phyloP scores from a whole-genome alignment of 2,329 filamentous ascomycete species.

The Exophiala spinifera region DNA sequence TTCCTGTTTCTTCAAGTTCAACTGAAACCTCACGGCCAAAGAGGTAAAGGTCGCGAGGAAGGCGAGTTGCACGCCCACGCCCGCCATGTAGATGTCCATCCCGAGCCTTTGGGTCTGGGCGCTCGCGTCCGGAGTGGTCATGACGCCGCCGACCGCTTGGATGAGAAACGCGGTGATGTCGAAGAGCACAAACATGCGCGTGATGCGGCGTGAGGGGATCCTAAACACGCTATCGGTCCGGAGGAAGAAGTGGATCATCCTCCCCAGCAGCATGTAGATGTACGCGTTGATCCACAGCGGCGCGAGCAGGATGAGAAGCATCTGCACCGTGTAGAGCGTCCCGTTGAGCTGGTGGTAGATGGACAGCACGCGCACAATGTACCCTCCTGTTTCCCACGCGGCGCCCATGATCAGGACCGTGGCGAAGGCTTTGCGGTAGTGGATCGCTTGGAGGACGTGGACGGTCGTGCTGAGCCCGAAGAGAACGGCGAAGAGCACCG shows the following conservation, averaged over 20 bases:
- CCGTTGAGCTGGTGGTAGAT: constrained; percentile 16
- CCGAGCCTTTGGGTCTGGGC: constrained; percentile 34
- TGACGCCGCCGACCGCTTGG: constrained; percentile 41
- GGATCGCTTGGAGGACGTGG: constrained; percentile 38
- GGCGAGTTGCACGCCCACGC: constrained; percentile 51
- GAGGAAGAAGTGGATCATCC: constrained; percentile 46
- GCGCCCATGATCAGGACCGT: constrained; percentile 47
- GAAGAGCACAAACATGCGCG: constrained; percentile 41
- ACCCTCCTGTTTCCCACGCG: constrained; percentile 44
- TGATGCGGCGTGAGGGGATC: constrained; percentile 39
- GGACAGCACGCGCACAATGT: constrained; percentile 33
- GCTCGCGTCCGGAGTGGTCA: constrained; percentile 33
- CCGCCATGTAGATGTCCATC: constrained; percentile 45
- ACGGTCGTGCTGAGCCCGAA: constrained; percentile 35
- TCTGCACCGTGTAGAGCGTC: constrained; percentile 32
- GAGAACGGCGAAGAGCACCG: constrained; percentile 36
- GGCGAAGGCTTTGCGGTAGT: constrained; percentile 39
- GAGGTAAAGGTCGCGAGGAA: constrained; percentile 51
- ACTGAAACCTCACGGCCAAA: constrained; percentile 51
- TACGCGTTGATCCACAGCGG: constrained; percentile 50
- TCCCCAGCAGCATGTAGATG: constrained; percentile 47
- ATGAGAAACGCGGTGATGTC: constrained; percentile 47
- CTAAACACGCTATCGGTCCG: constrained; percentile 38
- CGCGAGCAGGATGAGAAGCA: constrained; percentile 46
- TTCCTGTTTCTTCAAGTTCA: constrained; percentile 33